A percentile compares a stretch with the other conserved stretches of the same genome.
These are phyloP conservation scores for Diphasiastrum complanatum DNA, from an alignment of 83 land plant genomes.

Conservation along the genomic window DNA sequence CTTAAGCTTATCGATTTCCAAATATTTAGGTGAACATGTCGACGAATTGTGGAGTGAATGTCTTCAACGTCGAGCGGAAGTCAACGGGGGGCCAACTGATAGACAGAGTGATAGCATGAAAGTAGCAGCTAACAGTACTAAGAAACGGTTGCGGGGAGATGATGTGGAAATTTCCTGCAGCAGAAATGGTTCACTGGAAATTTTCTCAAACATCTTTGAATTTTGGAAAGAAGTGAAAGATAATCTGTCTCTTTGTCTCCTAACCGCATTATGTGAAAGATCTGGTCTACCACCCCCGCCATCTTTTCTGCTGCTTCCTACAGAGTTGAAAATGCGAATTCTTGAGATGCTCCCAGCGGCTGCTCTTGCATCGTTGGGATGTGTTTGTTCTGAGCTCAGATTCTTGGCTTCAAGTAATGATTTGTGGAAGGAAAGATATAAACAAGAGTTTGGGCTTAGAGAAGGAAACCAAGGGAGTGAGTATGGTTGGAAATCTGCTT, in stretches of 20 bases:
- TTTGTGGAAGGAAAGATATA: conserved; percentile 57
- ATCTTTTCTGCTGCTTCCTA: conserved; percentile 51
- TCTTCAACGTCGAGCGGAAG: no score
- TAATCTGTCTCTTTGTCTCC: conserved; percentile 50
- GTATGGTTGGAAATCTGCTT: conserved; percentile 33
- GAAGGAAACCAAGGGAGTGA: conserved; percentile 3
- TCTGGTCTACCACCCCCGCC: conserved; percentile 52
- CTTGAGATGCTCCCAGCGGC: conserved; percentile 53
- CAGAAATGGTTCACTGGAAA: conserved; percentile 6
- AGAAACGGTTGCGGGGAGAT: neutral
- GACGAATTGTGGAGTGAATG: neutral
- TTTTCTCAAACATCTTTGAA: conserved; percentile 48
- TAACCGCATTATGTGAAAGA: conserved; percentile 54
- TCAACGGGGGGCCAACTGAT: no score
- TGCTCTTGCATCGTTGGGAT: conserved; percentile 46
- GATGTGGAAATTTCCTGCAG: neutral
- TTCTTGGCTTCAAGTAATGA: conserved; percentile 49
- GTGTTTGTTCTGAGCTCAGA: conserved; percentile 54
- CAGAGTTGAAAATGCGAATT: conserved; percentile 62
- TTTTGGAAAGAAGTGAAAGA: conserved; percentile 79
- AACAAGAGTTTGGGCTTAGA: conserved; percentile 44
- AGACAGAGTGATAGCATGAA: no score
- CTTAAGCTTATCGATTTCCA: neutral
- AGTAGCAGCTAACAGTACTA: neutral
- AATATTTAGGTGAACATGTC: neutral